phyloP scores from a whole-genome alignment of 225 moss, liverwort and hornwort genomes.

The Physcomitrellopsis africana region DNA sequence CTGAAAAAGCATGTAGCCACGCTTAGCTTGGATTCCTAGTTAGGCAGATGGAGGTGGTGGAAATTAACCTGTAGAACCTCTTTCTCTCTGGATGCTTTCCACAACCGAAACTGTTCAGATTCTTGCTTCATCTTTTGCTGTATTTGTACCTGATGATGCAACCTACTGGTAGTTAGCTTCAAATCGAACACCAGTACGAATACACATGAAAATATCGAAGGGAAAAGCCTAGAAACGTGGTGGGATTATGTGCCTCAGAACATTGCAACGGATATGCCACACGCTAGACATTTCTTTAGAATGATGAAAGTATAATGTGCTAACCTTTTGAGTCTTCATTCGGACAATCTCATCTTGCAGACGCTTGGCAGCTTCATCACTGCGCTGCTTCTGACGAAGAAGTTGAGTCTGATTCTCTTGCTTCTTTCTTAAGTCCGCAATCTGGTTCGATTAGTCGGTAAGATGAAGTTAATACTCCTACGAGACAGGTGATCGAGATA shows the following conservation, averaged over 20 bases:
- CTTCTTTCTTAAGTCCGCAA: slow-evolving; percentile 59
- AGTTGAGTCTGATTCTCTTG: slow-evolving; percentile 92
- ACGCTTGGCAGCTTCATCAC: slow-evolving; percentile 79
- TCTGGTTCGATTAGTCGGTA: slow-evolving; percentile 34
- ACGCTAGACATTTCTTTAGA: no score
- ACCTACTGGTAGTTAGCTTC: not conserved
- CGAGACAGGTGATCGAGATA: not conserved
- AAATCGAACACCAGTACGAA: no score
- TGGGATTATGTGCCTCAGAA: no score
- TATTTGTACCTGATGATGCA: slow-evolving; percentile 72
- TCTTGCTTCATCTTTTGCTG: slow-evolving; percentile 97
- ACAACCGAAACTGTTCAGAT: slow-evolving; percentile 87
- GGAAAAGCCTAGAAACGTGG: no score
- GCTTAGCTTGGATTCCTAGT: no score
- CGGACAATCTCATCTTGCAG: slow-evolving; percentile 90
- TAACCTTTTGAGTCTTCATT: slow-evolving; percentile 93
- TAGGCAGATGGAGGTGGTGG: no score
- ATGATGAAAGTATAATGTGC: no score
- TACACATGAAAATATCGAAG: no score
- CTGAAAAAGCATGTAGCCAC: no score
- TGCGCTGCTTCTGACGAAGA: slow-evolving; percentile 65
- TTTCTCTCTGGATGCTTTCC: slow-evolving; percentile 70
- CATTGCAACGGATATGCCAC: no score
- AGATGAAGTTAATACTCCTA: no score
- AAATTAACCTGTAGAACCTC: slow-evolving; percentile 86